Conservation (phyloP, 345 rosid species). For the Litchi chinensis region DNA sequence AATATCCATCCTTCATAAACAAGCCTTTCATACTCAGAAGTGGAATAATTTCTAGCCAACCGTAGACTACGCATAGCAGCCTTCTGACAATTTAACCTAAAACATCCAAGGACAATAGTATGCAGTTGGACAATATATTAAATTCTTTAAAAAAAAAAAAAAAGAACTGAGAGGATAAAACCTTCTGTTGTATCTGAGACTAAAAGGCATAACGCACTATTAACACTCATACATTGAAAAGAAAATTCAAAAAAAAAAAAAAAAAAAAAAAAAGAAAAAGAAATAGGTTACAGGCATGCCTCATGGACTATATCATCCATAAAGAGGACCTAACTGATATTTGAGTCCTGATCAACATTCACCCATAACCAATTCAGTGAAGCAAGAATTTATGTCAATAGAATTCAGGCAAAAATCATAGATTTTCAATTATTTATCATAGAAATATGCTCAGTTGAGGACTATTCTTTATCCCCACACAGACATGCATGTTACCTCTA, state of each 20-base stretch:
- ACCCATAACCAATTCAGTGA: not conserved
- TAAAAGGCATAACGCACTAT: not conserved
- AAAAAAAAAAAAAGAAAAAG: no score
- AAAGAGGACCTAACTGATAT: not conserved
- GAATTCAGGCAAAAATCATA: not conserved
- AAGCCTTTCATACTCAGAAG: constrained; percentile 81
- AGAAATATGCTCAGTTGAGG: no score
- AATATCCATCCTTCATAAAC: constrained; percentile 97
- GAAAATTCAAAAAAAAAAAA: not conserved
- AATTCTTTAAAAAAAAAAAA: not conserved
- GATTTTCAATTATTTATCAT: not conserved
- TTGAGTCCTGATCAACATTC: not conserved
- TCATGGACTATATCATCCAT: not conserved
- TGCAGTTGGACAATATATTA: not conserved
- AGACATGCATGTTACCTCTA: not conserved
- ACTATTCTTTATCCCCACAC: no score
- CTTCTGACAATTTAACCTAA: constrained; percentile 88
- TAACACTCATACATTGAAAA: constrained; percentile 7
- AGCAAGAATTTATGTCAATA: not conserved
- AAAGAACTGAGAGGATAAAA: not conserved
- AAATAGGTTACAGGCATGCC: not conserved
- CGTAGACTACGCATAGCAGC: constrained; percentile 92
- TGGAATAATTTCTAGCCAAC: constrained; percentile 84
- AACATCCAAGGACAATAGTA: constrained; percentile 23
- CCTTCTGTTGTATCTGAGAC: not conserved